Evolutionary conservation across 169 alveolate species (phyloP).

Genomic region (Theileria sp.): DNA sequence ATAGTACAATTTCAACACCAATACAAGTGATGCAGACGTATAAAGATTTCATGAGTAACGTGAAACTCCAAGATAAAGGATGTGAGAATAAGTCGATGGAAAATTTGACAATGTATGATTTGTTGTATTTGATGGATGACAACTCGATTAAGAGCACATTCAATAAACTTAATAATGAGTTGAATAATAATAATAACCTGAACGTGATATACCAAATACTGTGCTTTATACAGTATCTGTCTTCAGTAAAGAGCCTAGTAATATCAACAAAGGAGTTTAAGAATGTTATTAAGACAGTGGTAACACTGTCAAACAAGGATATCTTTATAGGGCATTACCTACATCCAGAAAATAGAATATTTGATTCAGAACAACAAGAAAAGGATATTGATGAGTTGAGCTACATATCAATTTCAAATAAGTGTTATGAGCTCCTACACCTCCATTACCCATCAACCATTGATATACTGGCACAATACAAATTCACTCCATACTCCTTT

Average conservation of each 20-base stretch:
- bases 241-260: not conserved
- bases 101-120: not conserved
- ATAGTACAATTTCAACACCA: not conserved
- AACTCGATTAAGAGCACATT: not conserved
- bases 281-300: constrained; percentile 4
- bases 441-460: constrained; percentile 14
- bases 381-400: constrained; percentile 8
- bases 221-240: constrained; percentile 8
- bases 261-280: constrained; percentile 18
- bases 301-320: not conserved
- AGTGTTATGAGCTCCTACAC: constrained; percentile 8
- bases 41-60: not conserved
- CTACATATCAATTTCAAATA: not conserved
- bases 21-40: not conserved
- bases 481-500: not conserved
- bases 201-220: constrained; percentile 11
- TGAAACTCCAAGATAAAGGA: not conserved
- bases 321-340: constrained; percentile 7
- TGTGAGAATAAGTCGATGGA: not conserved
- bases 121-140: constrained; percentile 10
- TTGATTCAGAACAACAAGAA: not conserved
- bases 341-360: not conserved
- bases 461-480: constrained; percentile 6
- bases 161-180: not conserved
- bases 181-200: not conserved